Evolutionary conservation across 345 rosid species (phyloP), one percentile per base, ranked within the genome.

Genomic region (Syzygium aromaticum): DNA sequence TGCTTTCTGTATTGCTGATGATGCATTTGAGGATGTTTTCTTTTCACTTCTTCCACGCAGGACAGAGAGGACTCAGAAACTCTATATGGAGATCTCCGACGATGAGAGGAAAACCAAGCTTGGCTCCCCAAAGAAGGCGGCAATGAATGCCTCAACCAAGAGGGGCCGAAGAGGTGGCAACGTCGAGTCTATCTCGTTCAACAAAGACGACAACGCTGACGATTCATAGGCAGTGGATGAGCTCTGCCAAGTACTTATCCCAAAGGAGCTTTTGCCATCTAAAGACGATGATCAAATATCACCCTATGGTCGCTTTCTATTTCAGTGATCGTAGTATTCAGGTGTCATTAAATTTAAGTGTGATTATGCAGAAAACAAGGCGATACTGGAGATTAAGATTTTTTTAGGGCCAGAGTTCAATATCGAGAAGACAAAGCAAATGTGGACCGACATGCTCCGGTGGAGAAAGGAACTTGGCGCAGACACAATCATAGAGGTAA

Each of bases 381-480:
- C 82, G 4, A 9, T 5, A 10, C 14, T 38, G 49, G 49, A 27
- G 7, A 73, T 40, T 73, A 38, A 93, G 95, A 64, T 95, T 97
- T 88, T 88, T 91, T 95, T 73, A 94, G 97, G 98, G 22, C 93
- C 98, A 90, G 94, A 94, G 90, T 95, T 93, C 82, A 97, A 94
- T 54, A 64, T 92, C 2, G 97, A 96, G 84, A 95, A 96, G 91
- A 88, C 98, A 1, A 95, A 94, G 94, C 96, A 95, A 90, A 96
- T 92, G 97, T 94, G 96, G 95, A n/a, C 90, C 67, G 96, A 93
- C 87, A 95, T 95, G 98, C 92, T 96, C 57, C 90, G 90, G 23
- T 94, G 98, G 99, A 95, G 99, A 93, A 93, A 89, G 89, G 98
- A 96, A n/a, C 94, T 92, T 87, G 95, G 94, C 40, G 92, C 95